Conservation (phyloP, 108 stramenopile species). For the Chaetoceros muelleri region DNA sequence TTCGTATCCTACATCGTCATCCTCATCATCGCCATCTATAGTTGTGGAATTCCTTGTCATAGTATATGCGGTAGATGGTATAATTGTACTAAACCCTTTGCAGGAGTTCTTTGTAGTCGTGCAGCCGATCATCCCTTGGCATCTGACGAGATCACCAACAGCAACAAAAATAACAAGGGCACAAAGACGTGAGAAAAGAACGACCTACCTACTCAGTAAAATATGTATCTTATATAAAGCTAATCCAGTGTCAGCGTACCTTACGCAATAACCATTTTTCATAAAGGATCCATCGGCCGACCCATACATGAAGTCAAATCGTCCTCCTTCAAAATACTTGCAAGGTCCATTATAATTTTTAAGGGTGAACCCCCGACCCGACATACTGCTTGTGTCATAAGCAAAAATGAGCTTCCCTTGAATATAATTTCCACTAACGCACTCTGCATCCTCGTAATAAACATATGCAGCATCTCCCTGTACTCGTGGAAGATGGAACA, state of each 20-base stretch:
- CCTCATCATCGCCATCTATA: neutral
- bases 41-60: no score
- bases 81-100: neutral
- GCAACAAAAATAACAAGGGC: no score
- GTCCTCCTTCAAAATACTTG: neutral
- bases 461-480: neutral
- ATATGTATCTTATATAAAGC: no score
- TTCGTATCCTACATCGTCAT: neutral
- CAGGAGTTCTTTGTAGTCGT: neutral
- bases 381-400: neutral
- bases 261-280: neutral
- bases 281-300: neutral
- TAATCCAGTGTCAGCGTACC: neutral
- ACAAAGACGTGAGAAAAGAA: no score
- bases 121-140: neutral
- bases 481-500: neutral
- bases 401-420: neutral
- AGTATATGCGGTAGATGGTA: neutral
- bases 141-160: no score
- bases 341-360: neutral
- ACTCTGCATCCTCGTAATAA: neutral
- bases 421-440: neutral
- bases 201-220: no score
- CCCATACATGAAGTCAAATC: neutral
- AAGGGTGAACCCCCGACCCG: neutral